Base-by-base conservation (phyloP, 2,329 filamentous ascomycete genomes). In the Alternaria ventricosa region DNA sequence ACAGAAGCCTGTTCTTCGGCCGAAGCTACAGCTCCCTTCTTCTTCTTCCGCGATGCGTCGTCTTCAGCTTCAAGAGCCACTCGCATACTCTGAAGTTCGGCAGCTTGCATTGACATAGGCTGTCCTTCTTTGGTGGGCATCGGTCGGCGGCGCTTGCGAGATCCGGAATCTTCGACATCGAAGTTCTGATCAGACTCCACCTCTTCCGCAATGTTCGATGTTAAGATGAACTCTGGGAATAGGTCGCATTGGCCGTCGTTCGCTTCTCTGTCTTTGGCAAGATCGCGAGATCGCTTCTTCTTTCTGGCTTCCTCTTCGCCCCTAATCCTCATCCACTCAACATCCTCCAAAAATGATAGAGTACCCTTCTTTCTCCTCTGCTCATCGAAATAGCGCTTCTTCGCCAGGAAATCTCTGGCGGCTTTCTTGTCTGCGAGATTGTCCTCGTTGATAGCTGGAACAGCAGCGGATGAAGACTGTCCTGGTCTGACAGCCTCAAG, bases 241-340 rank as follows among this genome's bases (percentile, higher is more conserved):
- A 70, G 36, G 3, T 63, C 60, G 33, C 25, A 5, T 5, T 73
- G 63, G 2, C 43, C 62, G 8, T 65, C 60, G 1, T 64, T 25
- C 4, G 62, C 66, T 18, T 71, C 69, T 22, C 55, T 45, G 2
- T 58, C 65, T 18, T 53, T 61, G 6, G 57, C 61, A 23, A 68
- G 25, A 53, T 71, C 67, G 5, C 73, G 69, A 9, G 61, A 44
- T 33, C 63, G 66, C 46, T 72, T 75, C 43, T 55, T 64, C 25
- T 43, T 43, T 13, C 69, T 47, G 13, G 71, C 69, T 9, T 65
- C 46, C 58, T 80, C 74, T 0, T 49, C 67, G 5, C 44, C 54
- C 45, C 57, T 23, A 12, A 79, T 68, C 55, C 61, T 72, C 64
- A 75, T 65, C 75, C 72, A 79, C 20, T 72, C 72, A 25, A 79